Percentiles rank a stretch among this genome's conserved stretches.
Conservation (phyloP, 768 basidiomycete species). For the Auriculariales sp. region DNA sequence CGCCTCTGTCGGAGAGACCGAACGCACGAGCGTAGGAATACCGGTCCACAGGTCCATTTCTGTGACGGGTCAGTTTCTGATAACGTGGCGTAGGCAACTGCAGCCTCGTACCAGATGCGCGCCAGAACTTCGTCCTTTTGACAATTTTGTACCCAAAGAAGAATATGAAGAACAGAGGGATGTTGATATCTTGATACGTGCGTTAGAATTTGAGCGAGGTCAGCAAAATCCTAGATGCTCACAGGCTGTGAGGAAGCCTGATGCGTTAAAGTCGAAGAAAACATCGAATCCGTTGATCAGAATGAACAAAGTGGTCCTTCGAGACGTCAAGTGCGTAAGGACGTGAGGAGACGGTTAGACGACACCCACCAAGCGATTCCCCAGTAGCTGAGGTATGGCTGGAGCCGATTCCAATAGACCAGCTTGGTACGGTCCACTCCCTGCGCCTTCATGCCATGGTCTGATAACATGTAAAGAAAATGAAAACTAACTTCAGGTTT, state of each 20-base stretch:
- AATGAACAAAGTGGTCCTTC: slow-evolving; percentile 38
- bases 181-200: slow-evolving; percentile 22
- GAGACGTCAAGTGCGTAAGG: not conserved
- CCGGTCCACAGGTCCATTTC: slow-evolving; percentile 1
- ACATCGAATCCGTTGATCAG: slow-evolving; percentile 40
- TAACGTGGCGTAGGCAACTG: too few relatives aligned
- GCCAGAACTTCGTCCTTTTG: slow-evolving; percentile 32
- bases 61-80: too few relatives aligned
- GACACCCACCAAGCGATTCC: slow-evolving; percentile 38
- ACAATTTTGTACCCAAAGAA: slow-evolving; percentile 30
- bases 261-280: slow-evolving; percentile 47
- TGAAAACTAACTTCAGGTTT: slow-evolving; percentile 12
- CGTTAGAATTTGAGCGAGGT: slow-evolving; percentile 15
- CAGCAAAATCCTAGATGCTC: slow-evolving; percentile 7
- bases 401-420: slow-evolving; percentile 19
- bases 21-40: not conserved
- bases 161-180: slow-evolving; percentile 32
- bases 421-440: slow-evolving; percentile 30
- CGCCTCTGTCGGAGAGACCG: not conserved
- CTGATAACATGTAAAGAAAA: slow-evolving; percentile 18
- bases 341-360: slow-evolving; percentile 1
- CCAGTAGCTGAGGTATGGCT: slow-evolving; percentile 55
- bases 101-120: slow-evolving; percentile 45
- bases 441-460: slow-evolving; percentile 15
- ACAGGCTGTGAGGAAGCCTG: slow-evolving; percentile 36